phyloP scores from a whole-genome alignment of 73 alveolate species.

The Tetrahymena elliotti region DNA sequence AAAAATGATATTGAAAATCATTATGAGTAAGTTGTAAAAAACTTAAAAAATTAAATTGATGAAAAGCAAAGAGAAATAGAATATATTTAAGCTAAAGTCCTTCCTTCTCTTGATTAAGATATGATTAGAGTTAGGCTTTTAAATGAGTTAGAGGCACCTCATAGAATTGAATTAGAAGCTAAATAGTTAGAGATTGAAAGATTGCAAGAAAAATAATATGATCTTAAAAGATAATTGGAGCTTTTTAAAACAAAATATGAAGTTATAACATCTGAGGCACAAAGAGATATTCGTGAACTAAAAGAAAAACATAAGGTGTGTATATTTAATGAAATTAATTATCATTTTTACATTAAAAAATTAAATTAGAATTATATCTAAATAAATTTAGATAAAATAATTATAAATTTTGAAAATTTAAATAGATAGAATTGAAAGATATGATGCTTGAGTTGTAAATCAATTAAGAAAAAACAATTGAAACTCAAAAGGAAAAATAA shows the following conservation, averaged over 20 bases:
- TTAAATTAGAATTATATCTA: too few relatives aligned
- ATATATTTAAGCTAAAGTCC: slow-evolving; percentile 42
- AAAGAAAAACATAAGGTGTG: slow-evolving; percentile 14
- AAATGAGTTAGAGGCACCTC: slow-evolving; percentile 58
- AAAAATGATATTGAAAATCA: slow-evolving; percentile 2
- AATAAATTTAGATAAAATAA: background rate
- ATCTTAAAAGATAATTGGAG: slow-evolving; percentile 53
- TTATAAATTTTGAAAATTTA: background rate
- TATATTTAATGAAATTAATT: background rate
- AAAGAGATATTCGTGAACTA: slow-evolving; percentile 45
- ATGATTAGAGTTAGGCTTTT: slow-evolving; percentile 46
- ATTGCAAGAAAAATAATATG: slow-evolving; percentile 37
- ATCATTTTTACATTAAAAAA: too few relatives aligned
- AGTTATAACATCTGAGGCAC: slow-evolving; percentile 41
- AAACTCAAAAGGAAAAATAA: background rate
- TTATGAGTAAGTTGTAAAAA: slow-evolving; percentile 40
- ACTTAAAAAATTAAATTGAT: slow-evolving; percentile 45
- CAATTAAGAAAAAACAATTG: background rate
- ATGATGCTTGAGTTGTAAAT: background rate
- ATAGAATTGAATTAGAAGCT: slow-evolving; percentile 46
- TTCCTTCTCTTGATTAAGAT: slow-evolving; percentile 62
- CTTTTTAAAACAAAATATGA: slow-evolving; percentile 43
- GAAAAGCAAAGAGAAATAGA: slow-evolving; percentile 56
- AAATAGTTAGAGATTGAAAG: slow-evolving; percentile 39
- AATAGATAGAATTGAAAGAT: background rate